Percentiles rank a stretch among this genome's conserved stretches.
Evolutionary conservation across 192 early-diverging fungal species (phyloP).

Genomic region (Dimargaris xerosporica): DNA sequence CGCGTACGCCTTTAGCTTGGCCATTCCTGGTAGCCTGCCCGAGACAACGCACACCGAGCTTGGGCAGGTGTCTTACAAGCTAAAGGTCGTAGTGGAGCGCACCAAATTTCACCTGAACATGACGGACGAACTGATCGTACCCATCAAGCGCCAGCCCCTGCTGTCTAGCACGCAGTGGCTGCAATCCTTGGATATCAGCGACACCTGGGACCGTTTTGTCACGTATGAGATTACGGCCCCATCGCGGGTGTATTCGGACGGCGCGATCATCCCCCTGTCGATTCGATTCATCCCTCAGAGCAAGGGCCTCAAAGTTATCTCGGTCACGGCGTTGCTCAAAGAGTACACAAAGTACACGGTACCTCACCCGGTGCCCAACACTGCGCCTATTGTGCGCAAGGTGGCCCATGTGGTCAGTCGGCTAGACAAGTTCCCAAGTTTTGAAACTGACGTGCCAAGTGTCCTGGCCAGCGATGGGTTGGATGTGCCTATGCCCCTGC

Average conservation of each 20-base stretch:
- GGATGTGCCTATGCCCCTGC: slow-evolving; percentile 20
- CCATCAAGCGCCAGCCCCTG: slow-evolving; percentile 29
- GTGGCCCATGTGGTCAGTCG: slow-evolving; percentile 21
- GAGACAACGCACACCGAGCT: slow-evolving; percentile 34
- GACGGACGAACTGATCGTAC: slow-evolving; percentile 15
- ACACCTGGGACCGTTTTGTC: slow-evolving; percentile 35
- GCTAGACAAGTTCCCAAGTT: slow-evolving; percentile 22
- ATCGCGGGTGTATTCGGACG: slow-evolving; percentile 32
- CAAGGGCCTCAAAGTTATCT: slow-evolving; percentile 24
- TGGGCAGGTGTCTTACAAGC: slow-evolving; percentile 28
- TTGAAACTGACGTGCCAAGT: slow-evolving; percentile 10
- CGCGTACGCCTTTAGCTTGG: slow-evolving; percentile 34
- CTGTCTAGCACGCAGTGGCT: slow-evolving; percentile 29
- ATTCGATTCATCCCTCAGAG: slow-evolving; percentile 27
- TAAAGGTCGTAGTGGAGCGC: slow-evolving; percentile 36
- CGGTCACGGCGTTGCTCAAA: slow-evolving; percentile 31
- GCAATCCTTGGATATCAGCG: slow-evolving; percentile 30
- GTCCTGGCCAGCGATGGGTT: slow-evolving; percentile 22
- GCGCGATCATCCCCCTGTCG: slow-evolving; percentile 29
- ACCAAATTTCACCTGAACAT: slow-evolving; percentile 34
- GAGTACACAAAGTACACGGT: slow-evolving; percentile 36
- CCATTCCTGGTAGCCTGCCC: slow-evolving; percentile 37
- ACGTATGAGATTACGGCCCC: slow-evolving; percentile 38
- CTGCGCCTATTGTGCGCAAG: slow-evolving; percentile 15
- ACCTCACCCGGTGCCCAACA: no score